Evolutionary conservation across 306 rosid genomes (phyloP).

Genomic region (Cucurbita pepo): DNA sequence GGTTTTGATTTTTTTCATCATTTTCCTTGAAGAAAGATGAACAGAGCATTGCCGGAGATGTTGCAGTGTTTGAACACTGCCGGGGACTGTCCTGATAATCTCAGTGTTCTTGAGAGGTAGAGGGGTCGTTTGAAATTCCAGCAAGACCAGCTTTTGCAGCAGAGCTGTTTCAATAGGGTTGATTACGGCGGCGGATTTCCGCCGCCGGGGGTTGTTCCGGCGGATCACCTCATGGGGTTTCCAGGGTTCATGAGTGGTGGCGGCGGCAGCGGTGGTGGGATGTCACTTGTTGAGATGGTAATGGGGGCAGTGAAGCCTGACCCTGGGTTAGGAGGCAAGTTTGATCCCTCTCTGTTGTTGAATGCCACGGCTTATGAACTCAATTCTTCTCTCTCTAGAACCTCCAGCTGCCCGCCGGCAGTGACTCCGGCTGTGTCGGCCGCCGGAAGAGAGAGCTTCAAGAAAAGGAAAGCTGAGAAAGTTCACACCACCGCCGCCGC

Average conservation of each 20-base stretch:
- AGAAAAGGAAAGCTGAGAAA: conserved; percentile 53
- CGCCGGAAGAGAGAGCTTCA: conserved; percentile 30
- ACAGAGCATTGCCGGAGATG: conserved; percentile 22
- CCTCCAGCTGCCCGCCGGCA: conserved; percentile 39
- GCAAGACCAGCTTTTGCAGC: conserved; percentile 6
- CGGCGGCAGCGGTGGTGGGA: conserved; percentile 5
- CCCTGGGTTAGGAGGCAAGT: conserved; percentile 22
- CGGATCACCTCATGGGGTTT: conserved; percentile 10
- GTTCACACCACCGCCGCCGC: background rate
- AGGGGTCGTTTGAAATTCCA: conserved; percentile 23
- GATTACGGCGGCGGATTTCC: conserved; percentile 16
- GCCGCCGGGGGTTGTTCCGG: conserved; percentile 4
- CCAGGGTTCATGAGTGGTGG: conserved; percentile 10
- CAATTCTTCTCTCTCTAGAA: conserved; percentile 28
- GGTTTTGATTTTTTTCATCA: background rate
- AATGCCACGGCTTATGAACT: conserved; percentile 17
- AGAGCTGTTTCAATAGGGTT: conserved; percentile 13
- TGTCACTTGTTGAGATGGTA: conserved; percentile 19
- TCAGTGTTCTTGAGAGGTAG: conserved; percentile 39
- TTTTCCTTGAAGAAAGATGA: background rate
- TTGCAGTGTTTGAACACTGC: conserved; percentile 33
- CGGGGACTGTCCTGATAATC: conserved; percentile 15
- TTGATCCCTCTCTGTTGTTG: conserved; percentile 5
- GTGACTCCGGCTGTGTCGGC: conserved; percentile 8
- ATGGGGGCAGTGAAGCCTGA: conserved; percentile 34